Evolutionary conservation across 495 filamentous ascomycete species (phyloP).

Genomic region (Aspergillus egyptiacus): DNA sequence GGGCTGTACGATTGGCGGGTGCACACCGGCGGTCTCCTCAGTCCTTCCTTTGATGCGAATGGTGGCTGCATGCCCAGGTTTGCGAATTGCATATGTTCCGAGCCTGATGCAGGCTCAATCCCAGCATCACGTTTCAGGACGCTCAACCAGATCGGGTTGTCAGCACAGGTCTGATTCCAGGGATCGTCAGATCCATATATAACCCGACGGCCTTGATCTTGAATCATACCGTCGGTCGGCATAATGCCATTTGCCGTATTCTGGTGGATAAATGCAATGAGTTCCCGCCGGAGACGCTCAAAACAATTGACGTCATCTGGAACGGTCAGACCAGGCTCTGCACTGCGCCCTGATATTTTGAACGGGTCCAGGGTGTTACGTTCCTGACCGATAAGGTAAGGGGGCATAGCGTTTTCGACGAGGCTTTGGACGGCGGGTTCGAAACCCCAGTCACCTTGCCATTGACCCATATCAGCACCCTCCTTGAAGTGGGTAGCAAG

Average conservation of each 20-base stretch:
- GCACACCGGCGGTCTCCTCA: conserved; percentile 26
- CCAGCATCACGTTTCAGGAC: conserved; percentile 62
- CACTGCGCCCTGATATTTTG: conserved; percentile 20
- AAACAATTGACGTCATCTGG: conserved; percentile 41
- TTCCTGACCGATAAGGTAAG: conserved; percentile 47
- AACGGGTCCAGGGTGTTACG: conserved; percentile 34
- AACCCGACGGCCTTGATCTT: conserved; percentile 56
- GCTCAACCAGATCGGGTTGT: conserved; percentile 59
- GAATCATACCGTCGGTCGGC: conserved; percentile 56
- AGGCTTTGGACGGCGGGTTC: conserved; percentile 59
- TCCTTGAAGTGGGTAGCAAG: conserved; percentile 69
- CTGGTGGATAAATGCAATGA: conserved; percentile 49
- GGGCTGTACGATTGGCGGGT: conserved; percentile 25
- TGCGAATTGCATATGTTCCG: conserved; percentile 31
- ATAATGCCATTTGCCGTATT: conserved; percentile 45
- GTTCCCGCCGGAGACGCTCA: conserved; percentile 50
- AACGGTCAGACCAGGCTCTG: conserved; percentile 21
- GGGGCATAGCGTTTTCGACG: conserved; percentile 68
- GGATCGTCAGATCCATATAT: conserved; percentile 61
- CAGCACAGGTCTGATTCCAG: conserved; percentile 69
- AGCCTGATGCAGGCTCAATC: conserved; percentile 32
- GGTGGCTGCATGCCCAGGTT: conserved; percentile 40
- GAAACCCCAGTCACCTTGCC: conserved; percentile 78
- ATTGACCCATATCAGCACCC: conserved; percentile 66
- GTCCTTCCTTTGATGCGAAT: conserved; percentile 29